phyloP scores from a whole-genome alignment of 2,329 filamentous ascomycete genomes.

The Xylariaceae sp. region DNA sequence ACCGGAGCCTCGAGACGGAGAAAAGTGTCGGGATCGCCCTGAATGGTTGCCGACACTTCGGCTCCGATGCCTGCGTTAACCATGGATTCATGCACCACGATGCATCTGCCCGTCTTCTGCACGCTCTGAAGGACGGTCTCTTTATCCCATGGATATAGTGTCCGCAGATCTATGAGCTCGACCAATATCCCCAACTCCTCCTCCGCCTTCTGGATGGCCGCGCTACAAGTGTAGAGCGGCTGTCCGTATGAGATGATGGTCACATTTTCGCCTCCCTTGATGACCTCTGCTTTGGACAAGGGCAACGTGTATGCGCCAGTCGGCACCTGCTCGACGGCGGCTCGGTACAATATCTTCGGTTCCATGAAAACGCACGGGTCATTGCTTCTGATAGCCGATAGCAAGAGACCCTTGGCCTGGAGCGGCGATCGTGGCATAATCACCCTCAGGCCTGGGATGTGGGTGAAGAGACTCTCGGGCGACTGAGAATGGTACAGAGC shows the following conservation, averaged over 20 bases:
- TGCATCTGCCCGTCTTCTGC: slow-evolving; percentile 74
- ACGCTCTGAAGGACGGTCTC: slow-evolving; percentile 74
- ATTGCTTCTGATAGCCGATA: slow-evolving; percentile 68
- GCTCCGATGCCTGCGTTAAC: slow-evolving; percentile 83
- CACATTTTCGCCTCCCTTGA: slow-evolving; percentile 72
- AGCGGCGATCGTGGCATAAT: slow-evolving; percentile 78
- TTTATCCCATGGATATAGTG: slow-evolving; percentile 88
- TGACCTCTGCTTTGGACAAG: slow-evolving; percentile 74
- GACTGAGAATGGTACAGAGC: slow-evolving; percentile 84
- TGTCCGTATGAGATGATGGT: slow-evolving; percentile 87
- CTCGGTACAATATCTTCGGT: slow-evolving; percentile 86
- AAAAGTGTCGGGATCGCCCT: slow-evolving; percentile 71
- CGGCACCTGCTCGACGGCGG: slow-evolving; percentile 86
- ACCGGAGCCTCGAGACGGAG: slow-evolving; percentile 78
- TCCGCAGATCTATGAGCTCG: slow-evolving; percentile 82
- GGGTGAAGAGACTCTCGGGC: slow-evolving; percentile 80
- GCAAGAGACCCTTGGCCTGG: slow-evolving; percentile 81
- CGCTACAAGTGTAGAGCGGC: slow-evolving; percentile 74
- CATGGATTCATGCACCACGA: slow-evolving; percentile 91
- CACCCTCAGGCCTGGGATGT: slow-evolving; percentile 77
- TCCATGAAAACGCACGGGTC: slow-evolving; percentile 93
- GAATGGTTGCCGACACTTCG: slow-evolving; percentile 80
- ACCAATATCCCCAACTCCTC: slow-evolving; percentile 70
- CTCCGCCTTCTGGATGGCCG: slow-evolving; percentile 66
- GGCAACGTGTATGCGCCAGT: slow-evolving; percentile 74